Evolutionary conservation across 148 eudicot genomes (phyloP), one percentile per base, ranked within the genome.

Genomic region (Vaccinium darrowii): DNA sequence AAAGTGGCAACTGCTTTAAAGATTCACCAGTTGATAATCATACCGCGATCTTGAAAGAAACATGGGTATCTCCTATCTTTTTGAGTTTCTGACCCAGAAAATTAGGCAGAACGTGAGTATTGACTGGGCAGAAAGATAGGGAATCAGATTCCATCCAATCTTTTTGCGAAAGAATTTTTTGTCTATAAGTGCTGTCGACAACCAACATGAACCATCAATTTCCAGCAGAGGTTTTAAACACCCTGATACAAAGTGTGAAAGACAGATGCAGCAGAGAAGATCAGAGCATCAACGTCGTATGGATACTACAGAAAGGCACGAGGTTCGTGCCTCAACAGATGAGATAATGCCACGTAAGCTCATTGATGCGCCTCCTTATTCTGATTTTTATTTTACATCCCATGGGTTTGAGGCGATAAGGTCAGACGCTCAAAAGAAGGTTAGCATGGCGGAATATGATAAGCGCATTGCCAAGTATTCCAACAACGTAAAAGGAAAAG

Each of bases 141-240:
- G 80, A 77, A 77, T 77, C 80, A 77, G 57, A 77, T 77, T 77
- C 80, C 51, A 43, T 51, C 18, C 30, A n/a, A 52, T 78, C 18
- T 3, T 78, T 25, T 78, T 52, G 5, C 33, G 14, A 21, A 74
- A 76, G 33, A 25, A 49, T 63, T 67, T 13, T 14, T 52, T 1
- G 65, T 30, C 81, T 54, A 79, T 79, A 79, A 79, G 30, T 53
- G 23, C 13, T 54, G 63, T 30, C 21, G 13, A 79, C 54, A 30
- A 54, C 58, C 50, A 50, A n/a, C 57, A 77, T n/a, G 36, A 77
- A 77, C 36, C 27, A 77, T 77, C 39, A 57, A 76, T 8, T 27
- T 23, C 80, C 43, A n/a, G 57, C 43, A 76, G 57, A 76, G 57
- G 11, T 21, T 76, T 27, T n/a, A n/a, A 47, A 50, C 79, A n/a